Base-by-base conservation (phyloP, 345 rosid species). In the Erucastrum elatum region DNA sequence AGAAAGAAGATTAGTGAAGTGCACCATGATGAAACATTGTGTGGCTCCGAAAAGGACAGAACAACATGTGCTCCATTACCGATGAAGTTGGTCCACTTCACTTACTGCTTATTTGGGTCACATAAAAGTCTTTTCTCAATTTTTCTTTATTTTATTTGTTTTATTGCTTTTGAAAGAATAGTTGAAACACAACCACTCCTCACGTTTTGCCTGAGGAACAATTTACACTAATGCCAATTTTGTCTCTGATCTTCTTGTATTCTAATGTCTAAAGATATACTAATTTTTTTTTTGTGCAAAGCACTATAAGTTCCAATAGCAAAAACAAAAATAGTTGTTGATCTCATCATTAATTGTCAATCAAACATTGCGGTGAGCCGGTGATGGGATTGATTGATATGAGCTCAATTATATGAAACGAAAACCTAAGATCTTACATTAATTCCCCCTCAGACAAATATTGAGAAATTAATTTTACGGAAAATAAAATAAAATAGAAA, bases 1-100 rank as follows among this genome's bases (percentile, higher is more conserved):
- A 53, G 29, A 3, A 63, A 34, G 56, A 77, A 64, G 16, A 27
- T 0, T 56, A 71, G 72, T 64, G 21, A 21, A 21, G 21, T 21
- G 76, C 71, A 56, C 49, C 76, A 66, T 17, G 2, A 39, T 31
- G 58, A 67, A 77, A 37, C 70, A 26, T 64, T 55, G 76, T 3
- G 76, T 71, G 81, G 76, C 66, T 77, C 71, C 34, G 76, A 71
- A 77, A 71, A 78, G 66, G 81, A 77, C 59, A 56, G 62, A 65
- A 59, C 60, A 64, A 71, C 61, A 77, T 77, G 76, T 56, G 66
- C 64, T 55, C 64, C 81, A 77, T 55, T 71, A 77, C 76, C 76
- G 65, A 75, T 66, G 72, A 56, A 29, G 76, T 39, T 21, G 72
- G 67, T 56, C 76, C 76, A 71, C 81, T 71, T 65, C 51, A 65